phyloP scores from a whole-genome alignment of 345 rosid genomes.

The Hibiscus trionum region DNA sequence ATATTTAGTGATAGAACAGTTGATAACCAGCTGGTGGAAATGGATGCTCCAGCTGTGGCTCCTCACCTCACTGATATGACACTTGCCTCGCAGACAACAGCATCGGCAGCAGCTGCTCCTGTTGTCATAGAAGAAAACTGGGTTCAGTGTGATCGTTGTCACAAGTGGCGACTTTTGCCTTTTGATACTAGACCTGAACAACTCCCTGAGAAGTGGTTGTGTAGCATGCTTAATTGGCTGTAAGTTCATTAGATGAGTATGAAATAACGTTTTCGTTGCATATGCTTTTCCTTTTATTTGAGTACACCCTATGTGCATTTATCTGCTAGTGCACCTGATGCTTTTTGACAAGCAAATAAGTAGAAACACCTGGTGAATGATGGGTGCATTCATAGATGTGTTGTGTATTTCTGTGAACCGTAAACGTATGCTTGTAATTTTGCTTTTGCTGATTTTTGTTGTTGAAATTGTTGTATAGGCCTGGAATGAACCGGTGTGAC shows the following conservation, averaged over 20 bases:
- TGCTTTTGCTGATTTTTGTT: conserved; percentile 11
- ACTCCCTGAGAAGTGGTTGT: conserved; percentile 66
- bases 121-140: conserved; percentile 34
- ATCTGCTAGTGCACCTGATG: neutral
- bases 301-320: neutral
- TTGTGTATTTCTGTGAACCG: neutral
- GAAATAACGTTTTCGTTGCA: neutral
- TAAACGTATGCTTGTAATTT: neutral
- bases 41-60: conserved; percentile 20
- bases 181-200: conserved; percentile 33
- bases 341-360: neutral
- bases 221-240: conserved; percentile 79
- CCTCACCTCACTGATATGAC: conserved; percentile 19
- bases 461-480: conserved; percentile 26
- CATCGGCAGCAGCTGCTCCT: conserved; percentile 20
- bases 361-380: neutral
- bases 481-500: conserved; percentile 42
- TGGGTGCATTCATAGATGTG: neutral
- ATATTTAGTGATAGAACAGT: conserved; percentile 17
- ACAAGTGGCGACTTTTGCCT: conserved; percentile 69
- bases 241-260: conserved; percentile 35
- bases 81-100: conserved; percentile 26
- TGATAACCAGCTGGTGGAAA: conserved; percentile 19
- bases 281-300: conserved; percentile 6
- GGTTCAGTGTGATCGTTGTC: conserved; percentile 60